Evolutionary conservation across 2,329 filamentous ascomycete species (phyloP).

Genomic region (Monosporascus sp.): DNA sequence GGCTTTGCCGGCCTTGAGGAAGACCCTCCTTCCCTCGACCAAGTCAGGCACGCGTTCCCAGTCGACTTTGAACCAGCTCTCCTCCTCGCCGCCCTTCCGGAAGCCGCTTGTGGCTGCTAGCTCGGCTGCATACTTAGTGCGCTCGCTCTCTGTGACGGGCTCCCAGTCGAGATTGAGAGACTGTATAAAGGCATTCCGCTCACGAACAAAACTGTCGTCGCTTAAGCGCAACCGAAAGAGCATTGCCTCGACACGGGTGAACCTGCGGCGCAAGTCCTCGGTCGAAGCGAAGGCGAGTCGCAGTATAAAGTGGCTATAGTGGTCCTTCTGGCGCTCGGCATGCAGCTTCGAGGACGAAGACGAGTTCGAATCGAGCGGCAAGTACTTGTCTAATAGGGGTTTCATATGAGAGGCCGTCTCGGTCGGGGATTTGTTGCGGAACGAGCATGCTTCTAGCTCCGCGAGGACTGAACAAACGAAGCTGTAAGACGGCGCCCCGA

Average conservation of each 20-base stretch:
- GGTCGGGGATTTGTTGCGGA: constrained; percentile 79
- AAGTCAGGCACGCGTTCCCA: constrained; percentile 91
- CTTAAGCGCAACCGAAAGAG: constrained; percentile 80
- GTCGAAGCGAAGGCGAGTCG: constrained; percentile 88
- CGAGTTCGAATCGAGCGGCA: constrained; percentile 24
- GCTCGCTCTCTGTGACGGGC: constrained; percentile 73
- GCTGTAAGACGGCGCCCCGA: background rate
- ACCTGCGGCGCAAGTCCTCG: constrained; percentile 82
- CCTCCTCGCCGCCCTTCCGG: constrained; percentile 58
- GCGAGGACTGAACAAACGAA: constrained; percentile 57
- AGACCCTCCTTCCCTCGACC: constrained; percentile 72
- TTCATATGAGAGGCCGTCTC: constrained; percentile 83
- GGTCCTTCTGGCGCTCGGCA: constrained; percentile 82
- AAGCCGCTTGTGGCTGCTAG: constrained; percentile 46
- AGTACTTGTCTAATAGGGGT: constrained; percentile 71
- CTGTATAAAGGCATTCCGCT: constrained; percentile 71
- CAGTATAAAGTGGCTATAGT: constrained; percentile 97
- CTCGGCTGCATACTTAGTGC: constrained; percentile 54
- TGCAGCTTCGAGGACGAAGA: constrained; percentile 45
- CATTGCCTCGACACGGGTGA: constrained; percentile 80
- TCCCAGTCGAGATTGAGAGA: constrained; percentile 81
- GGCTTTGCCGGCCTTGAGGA: constrained; percentile 75
- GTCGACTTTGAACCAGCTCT: constrained; percentile 92
- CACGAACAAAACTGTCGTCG: constrained; percentile 67
- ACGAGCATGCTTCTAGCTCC: constrained; percentile 89